phyloP scores from a whole-genome alignment of 495 filamentous ascomycete genomes.

The Neohortaea acidophila region DNA sequence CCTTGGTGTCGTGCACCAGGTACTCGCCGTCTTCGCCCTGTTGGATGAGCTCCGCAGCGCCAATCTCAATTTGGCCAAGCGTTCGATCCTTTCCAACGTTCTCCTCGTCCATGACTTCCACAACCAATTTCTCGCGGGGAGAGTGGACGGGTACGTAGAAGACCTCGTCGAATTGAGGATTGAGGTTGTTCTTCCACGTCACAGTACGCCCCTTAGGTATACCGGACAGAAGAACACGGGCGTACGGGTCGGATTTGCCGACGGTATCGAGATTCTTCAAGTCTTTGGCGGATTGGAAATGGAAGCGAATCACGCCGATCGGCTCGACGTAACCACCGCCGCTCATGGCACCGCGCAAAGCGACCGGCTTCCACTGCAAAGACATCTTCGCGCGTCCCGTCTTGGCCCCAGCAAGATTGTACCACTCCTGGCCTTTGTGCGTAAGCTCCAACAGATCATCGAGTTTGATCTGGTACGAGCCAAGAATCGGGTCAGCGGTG shows the following conservation, averaged over 20 bases:
- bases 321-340: slow-evolving; percentile 85
- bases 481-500: slow-evolving; percentile 65
- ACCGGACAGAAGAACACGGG: slow-evolving; percentile 72
- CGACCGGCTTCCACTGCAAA: slow-evolving; percentile 89
- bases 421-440: slow-evolving; percentile 92
- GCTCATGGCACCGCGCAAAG: slow-evolving; percentile 52
- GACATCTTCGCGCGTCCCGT: slow-evolving; percentile 76
- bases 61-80: slow-evolving; percentile 63
- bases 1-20: slow-evolving; percentile 62
- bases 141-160: slow-evolving; percentile 88
- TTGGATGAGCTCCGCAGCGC: slow-evolving; percentile 59
- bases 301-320: slow-evolving; percentile 84
- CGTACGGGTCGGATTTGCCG: slow-evolving; percentile 95
- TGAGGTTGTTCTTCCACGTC: slow-evolving; percentile 88
- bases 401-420: slow-evolving; percentile 67
- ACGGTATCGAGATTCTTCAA: slow-evolving; percentile 87
- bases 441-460: slow-evolving; percentile 84
- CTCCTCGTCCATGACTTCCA: slow-evolving; percentile 97
- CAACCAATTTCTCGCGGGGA: slow-evolving; percentile 59
- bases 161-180: slow-evolving; percentile 91
- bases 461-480: slow-evolving; percentile 84
- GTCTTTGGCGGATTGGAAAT: slow-evolving; percentile 68
- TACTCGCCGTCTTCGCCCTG: slow-evolving; percentile 71
- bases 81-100: slow-evolving; percentile 73
- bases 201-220: slow-evolving; percentile 82